phyloP scores from a whole-genome alignment of 805 yeast genomes.

The Candida glaebosa region DNA sequence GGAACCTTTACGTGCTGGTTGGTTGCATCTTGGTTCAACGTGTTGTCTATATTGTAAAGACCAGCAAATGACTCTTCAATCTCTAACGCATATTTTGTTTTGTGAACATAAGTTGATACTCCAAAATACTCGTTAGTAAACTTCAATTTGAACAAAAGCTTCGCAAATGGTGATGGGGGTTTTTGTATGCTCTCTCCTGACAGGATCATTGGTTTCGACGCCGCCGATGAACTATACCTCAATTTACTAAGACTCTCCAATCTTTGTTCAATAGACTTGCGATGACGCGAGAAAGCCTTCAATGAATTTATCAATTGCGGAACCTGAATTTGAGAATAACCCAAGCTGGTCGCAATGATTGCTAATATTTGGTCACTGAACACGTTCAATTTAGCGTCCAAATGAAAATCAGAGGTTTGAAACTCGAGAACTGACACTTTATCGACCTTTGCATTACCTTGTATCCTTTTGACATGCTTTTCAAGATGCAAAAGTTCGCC shows the following conservation, averaged over 20 bases:
- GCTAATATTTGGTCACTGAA: conserved; percentile 4
- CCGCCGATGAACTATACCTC: background rate
- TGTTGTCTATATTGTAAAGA: conserved; percentile 20
- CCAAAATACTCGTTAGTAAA: conserved; percentile 34
- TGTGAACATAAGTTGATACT: conserved; percentile 28
- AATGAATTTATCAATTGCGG: conserved; percentile 9
- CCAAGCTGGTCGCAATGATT: conserved; percentile 5
- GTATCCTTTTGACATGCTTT: background rate
- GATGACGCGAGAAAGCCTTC: background rate
- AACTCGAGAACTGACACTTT: conserved; percentile 8
- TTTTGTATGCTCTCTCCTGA: background rate
- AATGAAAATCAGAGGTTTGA: conserved; percentile 8
- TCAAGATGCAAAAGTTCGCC: conserved; percentile 1
- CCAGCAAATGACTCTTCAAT: conserved; percentile 26
- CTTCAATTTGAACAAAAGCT: conserved; percentile 20
- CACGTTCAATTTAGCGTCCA: conserved; percentile 2
- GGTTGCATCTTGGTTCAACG: background rate
- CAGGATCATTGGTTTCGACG: background rate
- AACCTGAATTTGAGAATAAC: conserved; percentile 7
- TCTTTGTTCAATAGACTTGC: background rate
- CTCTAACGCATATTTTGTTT: conserved; percentile 32
- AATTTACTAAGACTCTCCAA: background rate
- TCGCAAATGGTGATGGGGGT: background rate
- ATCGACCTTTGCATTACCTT: conserved; percentile 7
- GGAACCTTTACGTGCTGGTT: conserved; percentile 16